phyloP scores from a whole-genome alignment of 352 stramenopile genomes.

The Pythium monospermum region DNA sequence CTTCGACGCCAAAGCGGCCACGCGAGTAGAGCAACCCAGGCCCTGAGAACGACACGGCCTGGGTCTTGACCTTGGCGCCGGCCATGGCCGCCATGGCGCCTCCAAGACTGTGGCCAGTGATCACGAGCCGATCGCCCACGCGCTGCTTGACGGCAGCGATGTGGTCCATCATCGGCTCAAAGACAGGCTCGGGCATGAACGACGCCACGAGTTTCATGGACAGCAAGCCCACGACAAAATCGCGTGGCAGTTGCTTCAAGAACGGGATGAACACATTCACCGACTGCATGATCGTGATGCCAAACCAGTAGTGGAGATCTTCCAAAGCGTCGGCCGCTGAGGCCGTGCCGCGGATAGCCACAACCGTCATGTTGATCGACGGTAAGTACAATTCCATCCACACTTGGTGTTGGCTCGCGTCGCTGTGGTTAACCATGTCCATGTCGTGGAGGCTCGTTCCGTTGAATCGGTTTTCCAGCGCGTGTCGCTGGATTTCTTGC shows the following conservation, averaged over 20 bases:
- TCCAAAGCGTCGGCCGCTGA: conserved; percentile 80
- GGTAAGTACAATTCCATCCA: conserved; percentile 85
- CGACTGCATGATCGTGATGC: conserved; percentile 82
- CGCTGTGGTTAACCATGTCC: conserved; percentile 68
- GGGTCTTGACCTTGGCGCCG: conserved; percentile 74
- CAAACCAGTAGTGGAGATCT: conserved; percentile 86
- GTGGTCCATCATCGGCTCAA: conserved; percentile 62
- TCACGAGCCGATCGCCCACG: conserved; percentile 66
- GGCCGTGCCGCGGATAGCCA: conserved; percentile 76
- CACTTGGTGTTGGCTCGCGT: conserved; percentile 58
- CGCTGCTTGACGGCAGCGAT: conserved; percentile 48
- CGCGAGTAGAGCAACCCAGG: conserved; percentile 75
- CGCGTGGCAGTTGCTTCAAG: conserved; percentile 71
- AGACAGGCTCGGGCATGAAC: conserved; percentile 81
- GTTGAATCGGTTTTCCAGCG: conserved; percentile 77
- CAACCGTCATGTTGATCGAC: conserved; percentile 79
- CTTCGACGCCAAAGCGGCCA: conserved; percentile 65
- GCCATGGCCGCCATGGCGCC: conserved; percentile 83
- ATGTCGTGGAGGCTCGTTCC: conserved; percentile 64
- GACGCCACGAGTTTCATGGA: conserved; percentile 65
- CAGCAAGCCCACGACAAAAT: conserved; percentile 80
- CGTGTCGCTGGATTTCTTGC: conserved; percentile 62
- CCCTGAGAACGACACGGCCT: conserved; percentile 78
- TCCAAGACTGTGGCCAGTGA: conserved; percentile 81
- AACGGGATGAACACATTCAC: conserved; percentile 84